These are phyloP conservation scores for Botryotinia calthae DNA, from an alignment of 2,329 filamentous ascomycete species.

Conservation along the genomic window DNA sequence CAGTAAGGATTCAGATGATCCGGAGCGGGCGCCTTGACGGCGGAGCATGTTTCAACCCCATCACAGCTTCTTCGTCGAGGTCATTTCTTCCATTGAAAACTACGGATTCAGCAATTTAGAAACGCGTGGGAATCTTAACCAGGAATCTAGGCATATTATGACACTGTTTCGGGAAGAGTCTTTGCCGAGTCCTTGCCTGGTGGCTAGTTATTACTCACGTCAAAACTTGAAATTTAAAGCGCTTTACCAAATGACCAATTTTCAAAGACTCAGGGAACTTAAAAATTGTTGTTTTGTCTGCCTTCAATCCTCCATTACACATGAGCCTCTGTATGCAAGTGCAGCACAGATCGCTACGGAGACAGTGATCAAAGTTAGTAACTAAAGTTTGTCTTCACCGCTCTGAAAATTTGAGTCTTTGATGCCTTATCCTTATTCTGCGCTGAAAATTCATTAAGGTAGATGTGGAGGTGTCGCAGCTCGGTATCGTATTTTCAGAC, in stretches of 20 bases:
- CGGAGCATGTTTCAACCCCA: not conserved
- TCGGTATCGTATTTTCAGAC: not conserved
- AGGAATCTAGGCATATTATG: not conserved
- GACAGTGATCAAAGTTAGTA: not conserved
- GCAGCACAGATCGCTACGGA: conserved; percentile 1
- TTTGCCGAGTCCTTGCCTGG: not conserved
- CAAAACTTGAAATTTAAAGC: not conserved
- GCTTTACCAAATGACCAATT: not conserved
- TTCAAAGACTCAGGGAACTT: not conserved
- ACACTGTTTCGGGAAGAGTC: not conserved
- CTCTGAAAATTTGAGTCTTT: not conserved
- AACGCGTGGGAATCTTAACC: not conserved
- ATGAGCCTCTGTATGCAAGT: conserved; percentile 1
- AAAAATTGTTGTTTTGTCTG: not conserved
- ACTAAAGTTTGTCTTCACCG: not conserved
- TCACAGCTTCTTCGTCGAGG: not conserved
- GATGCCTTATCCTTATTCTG: conserved; percentile 1
- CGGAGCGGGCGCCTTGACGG: not conserved
- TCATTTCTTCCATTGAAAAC: not conserved
- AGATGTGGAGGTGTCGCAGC: not conserved
- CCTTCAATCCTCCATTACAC: not conserved
- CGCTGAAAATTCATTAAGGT: not conserved
- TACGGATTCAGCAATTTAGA: not conserved
- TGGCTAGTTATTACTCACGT: not conserved
- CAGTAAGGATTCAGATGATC: not conserved